A percentile compares a stretch with the other conserved stretches of the same genome.
phyloP scores from a whole-genome alignment of 78 protist genomes.

The Parvularia atlantis region DNA sequence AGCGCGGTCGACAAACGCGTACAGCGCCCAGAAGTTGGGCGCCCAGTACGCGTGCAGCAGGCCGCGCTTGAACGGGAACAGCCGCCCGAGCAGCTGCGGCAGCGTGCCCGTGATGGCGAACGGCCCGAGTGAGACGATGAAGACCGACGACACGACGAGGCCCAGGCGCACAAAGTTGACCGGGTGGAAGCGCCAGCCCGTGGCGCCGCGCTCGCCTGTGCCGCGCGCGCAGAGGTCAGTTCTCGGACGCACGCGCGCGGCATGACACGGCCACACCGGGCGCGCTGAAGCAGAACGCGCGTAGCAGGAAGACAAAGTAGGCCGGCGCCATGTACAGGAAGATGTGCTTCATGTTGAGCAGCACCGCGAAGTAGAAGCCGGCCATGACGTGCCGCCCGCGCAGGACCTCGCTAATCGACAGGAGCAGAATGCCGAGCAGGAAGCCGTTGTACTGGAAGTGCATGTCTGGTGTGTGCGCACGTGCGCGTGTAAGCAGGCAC shows the following conservation, averaged over 20 bases:
- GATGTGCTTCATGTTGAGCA: conserved; percentile 77
- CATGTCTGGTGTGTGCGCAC: conserved; percentile 33
- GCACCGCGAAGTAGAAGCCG: conserved; percentile 43
- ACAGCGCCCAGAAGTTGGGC: conserved; percentile 85
- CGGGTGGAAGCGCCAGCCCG: no score
- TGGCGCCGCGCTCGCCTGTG: no score
- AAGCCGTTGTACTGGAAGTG: conserved; percentile 91
- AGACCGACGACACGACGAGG: conserved; percentile 29
- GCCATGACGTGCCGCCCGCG: conserved; percentile 8
- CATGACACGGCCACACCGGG: no score
- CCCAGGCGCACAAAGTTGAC: conserved; percentile 26
- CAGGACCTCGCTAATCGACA: conserved; percentile 5
- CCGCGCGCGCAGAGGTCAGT: no score
- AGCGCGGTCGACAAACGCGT: conserved; percentile 51
- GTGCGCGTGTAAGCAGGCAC: no score
- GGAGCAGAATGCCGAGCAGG: conserved; percentile 52
- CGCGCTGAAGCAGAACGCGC: conserved; percentile 26
- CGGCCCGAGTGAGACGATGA: conserved; percentile 41
- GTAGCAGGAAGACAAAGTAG: conserved; percentile 45
- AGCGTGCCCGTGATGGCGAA: conserved; percentile 34
- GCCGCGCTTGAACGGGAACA: conserved; percentile 93
- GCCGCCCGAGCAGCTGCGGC: conserved; percentile 54
- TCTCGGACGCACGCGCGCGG: no score
- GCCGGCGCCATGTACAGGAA: conserved; percentile 76
- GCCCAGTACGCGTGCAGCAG: conserved; percentile 94